These are phyloP conservation scores for Diophrys appendiculata DNA, from an alignment of 73 alveolate species.

Conservation along the genomic window DNA sequence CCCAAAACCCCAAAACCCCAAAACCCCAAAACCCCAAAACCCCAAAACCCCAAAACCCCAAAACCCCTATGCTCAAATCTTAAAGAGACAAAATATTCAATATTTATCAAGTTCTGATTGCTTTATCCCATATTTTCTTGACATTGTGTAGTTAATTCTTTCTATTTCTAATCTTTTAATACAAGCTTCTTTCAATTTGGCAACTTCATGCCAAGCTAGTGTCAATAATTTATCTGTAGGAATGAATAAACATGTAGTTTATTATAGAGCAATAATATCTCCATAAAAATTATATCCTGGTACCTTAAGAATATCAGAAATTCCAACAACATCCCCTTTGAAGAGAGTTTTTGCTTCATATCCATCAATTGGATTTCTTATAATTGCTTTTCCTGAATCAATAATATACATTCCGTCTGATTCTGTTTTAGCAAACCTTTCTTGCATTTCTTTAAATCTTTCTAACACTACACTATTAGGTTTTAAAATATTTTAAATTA, in stretches of 20 bases:
- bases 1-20: too few species aligned
- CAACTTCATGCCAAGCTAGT: background rate
- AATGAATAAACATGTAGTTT: background rate
- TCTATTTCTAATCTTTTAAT: background rate
- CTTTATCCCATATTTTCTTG: background rate
- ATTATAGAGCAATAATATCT: constrained; percentile 24
- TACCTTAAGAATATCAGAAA: constrained; percentile 32
- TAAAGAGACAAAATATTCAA: background rate
- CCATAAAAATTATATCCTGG: constrained; percentile 47
- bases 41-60: constrained; percentile 6
- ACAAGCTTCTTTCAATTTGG: background rate
- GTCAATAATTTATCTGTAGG: background rate
- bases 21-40: too few species aligned
- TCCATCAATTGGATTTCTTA: constrained; percentile 35
- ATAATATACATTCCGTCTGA: constrained; percentile 24
- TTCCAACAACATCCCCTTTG: constrained; percentile 57
- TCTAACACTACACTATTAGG: background rate
- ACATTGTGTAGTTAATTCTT: background rate
- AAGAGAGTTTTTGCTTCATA: constrained; percentile 4
- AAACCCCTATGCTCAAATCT: background rate
- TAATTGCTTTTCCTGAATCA: constrained; percentile 34
- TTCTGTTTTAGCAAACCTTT: background rate
- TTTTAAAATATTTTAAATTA: too few species aligned
- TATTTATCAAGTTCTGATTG: background rate
- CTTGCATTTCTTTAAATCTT: background rate